phyloP scores from a whole-genome alignment of 2,329 filamentous ascomycete species.

The Dothideomycetidae sp. region DNA sequence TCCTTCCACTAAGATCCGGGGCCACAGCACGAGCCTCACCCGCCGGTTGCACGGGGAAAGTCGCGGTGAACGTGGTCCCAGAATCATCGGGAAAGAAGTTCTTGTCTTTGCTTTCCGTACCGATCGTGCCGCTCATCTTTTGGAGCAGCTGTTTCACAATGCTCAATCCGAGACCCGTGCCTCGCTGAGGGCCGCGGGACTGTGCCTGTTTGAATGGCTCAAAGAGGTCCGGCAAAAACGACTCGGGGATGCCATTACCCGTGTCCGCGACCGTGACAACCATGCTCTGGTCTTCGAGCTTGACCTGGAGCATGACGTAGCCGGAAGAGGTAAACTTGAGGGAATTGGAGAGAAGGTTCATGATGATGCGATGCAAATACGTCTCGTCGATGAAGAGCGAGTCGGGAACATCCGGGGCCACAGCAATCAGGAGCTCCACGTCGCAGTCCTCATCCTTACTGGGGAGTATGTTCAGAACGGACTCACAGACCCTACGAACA shows the following conservation, averaged over 20 bases:
- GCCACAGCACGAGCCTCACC: not conserved
- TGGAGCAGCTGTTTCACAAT: slow-evolving; percentile 32
- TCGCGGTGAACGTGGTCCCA: slow-evolving; percentile 10
- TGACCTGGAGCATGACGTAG: slow-evolving; percentile 44
- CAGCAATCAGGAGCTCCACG: slow-evolving; percentile 22
- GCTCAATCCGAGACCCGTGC: slow-evolving; percentile 70
- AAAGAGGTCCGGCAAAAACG: slow-evolving; percentile 65
- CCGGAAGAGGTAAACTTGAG: slow-evolving; percentile 33
- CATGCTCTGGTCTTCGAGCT: slow-evolving; percentile 5
- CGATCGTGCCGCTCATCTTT: slow-evolving; percentile 11
- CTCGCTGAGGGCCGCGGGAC: slow-evolving; percentile 38
- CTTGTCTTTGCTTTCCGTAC: slow-evolving; percentile 6
- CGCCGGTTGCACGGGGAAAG: slow-evolving; percentile 8
- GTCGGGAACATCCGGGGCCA: slow-evolving; percentile 20
- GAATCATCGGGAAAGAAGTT: slow-evolving; percentile 4
- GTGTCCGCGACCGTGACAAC: slow-evolving; percentile 52
- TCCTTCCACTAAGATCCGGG: not conserved
- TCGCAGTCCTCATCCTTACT: slow-evolving; percentile 22
- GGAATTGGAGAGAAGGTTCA: slow-evolving; percentile 25
- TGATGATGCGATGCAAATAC: slow-evolving; percentile 23
- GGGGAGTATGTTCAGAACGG: slow-evolving; percentile 21
- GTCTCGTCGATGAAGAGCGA: slow-evolving; percentile 24
- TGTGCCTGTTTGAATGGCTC: slow-evolving; percentile 69
- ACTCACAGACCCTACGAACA: slow-evolving; percentile 22
- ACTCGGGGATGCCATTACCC: slow-evolving; percentile 61